These are phyloP conservation scores for Nigrospora oryzae DNA, from an alignment of 2,329 filamentous ascomycete genomes.

Conservation along the genomic window DNA sequence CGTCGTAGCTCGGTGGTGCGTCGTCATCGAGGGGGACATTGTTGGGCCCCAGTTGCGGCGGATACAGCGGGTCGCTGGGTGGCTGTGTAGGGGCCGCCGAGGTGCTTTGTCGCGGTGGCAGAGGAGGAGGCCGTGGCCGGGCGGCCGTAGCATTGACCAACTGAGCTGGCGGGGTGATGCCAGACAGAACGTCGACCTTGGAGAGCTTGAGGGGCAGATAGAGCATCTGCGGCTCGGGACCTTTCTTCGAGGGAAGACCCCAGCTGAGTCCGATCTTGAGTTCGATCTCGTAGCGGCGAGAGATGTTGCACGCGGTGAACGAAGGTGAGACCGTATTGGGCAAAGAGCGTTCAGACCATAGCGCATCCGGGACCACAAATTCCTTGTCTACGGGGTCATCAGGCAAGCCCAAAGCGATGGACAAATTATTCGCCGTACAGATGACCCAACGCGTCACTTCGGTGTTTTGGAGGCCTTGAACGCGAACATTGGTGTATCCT, in stretches of 20 bases:
- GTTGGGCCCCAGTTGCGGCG: constrained; percentile 43
- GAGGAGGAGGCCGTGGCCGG: constrained; percentile 24
- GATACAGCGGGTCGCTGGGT: constrained; percentile 43
- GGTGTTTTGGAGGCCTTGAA: constrained; percentile 63
- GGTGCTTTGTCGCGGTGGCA: constrained; percentile 26
- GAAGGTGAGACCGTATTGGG: constrained; percentile 82
- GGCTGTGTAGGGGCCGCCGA: constrained; percentile 6
- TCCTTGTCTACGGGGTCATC: constrained; percentile 54
- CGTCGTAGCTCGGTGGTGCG: constrained; percentile 91
- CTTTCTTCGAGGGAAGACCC: constrained; percentile 34
- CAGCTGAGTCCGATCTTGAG: constrained; percentile 71
- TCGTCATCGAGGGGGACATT: constrained; percentile 51
- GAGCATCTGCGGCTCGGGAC: constrained; percentile 57
- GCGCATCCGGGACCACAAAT: constrained; percentile 54
- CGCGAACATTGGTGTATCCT: constrained; percentile 69
- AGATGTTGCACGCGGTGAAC: constrained; percentile 84
- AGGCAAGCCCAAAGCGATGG: constrained; percentile 58
- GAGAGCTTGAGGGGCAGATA: constrained; percentile 72
- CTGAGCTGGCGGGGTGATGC: constrained; percentile 71
- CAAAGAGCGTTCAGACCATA: constrained; percentile 66
- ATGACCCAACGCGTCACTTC: constrained; percentile 73
- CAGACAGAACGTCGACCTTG: constrained; percentile 71
- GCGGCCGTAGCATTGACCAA: constrained; percentile 47
- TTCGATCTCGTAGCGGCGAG: constrained; percentile 75
- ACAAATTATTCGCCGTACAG: constrained; percentile 61